Percentiles rank a stretch among this genome's conserved stretches.
Conservation (phyloP, 2,329 filamentous ascomycete species). For the Rhynchosporium secalis region DNA sequence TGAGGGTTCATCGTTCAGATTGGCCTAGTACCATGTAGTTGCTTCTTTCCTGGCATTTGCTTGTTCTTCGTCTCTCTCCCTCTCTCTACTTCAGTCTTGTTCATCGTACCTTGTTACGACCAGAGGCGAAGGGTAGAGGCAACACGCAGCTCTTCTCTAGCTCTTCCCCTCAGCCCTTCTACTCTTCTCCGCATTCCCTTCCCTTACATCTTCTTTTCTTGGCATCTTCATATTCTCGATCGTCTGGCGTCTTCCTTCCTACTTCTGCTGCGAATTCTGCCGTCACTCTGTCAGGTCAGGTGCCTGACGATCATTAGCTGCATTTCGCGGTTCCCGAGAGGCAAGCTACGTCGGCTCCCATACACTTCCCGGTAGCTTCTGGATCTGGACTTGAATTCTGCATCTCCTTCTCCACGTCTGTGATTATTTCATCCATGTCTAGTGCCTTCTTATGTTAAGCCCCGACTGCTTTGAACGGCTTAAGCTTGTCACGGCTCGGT, state of each 20-base stretch:
- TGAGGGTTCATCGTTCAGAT: not conserved
- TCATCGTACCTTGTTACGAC: not conserved
- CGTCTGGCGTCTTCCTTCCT: not conserved
- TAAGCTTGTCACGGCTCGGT: conserved; percentile 8
- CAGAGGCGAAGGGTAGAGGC: not conserved
- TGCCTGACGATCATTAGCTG: conserved; percentile 29
- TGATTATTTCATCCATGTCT: conserved; percentile 14
- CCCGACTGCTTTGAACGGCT: not conserved
- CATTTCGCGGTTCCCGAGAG: conserved; percentile 19
- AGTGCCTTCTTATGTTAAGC: conserved; percentile 14
- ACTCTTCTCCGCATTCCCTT: not conserved
- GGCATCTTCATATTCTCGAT: not conserved
- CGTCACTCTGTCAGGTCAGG: conserved; percentile 10
- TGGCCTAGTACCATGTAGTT: not conserved
- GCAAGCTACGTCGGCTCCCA: conserved; percentile 12
- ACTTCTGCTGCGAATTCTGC: not conserved
- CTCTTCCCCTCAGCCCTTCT: not conserved
- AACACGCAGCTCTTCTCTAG: not conserved
- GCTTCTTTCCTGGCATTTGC: not conserved
- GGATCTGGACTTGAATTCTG: conserved; percentile 5
- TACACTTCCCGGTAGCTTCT: conserved; percentile 12
- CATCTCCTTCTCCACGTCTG: not conserved
- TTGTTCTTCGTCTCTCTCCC: not conserved
- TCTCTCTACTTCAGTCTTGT: not conserved
- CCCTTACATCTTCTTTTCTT: not conserved